Evolutionary conservation across 2,329 filamentous ascomycete genomes (phyloP), one percentile per base, ranked within the genome.

Genomic region (Colletotrichum cuscutae): DNA sequence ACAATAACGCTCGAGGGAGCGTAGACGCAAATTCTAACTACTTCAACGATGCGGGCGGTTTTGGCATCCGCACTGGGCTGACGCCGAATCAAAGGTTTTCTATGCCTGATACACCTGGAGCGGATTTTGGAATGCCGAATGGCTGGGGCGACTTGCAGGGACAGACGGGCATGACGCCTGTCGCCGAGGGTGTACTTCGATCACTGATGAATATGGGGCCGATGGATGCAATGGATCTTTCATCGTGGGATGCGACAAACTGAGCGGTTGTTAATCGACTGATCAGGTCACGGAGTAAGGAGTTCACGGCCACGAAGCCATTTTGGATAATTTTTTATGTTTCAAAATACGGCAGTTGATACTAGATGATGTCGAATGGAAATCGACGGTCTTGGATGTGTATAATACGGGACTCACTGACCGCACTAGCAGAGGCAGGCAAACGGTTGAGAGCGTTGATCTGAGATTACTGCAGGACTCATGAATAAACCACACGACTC

Each of bases 201-300:
- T 86, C 88, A 9, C 80, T 91, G 68, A 89, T 90, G 86, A 87
- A 86, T 67, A 86, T 91, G 82, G 87, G 87, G 8, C 84, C 88
- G 0, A 89, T 92, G 85, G 89, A 91, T 75, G 86, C 86, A 12
- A 90, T 92, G 87, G 89, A 89, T 75, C 80, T 88, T 71, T 83
- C 82, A 19, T 80, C 83, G 37, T 89, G 87, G 87, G 86, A 87
- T 70, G 79, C 78, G 9, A 75, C 76, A 12, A 72, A 78, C 49
- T 76, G 54, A 74, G 6, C 15, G 6, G 22, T 9, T 26, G 35
- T 5, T 56, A 35, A 7, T 26, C 26, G 57, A 12, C 19, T 19
- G n/a, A 22, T 8, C 19, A 53, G 5, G 63, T 58, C 30, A 26
- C n/a, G 58, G 67, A 53, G 58, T 32, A 52, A 59, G 28, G n/a